Percentiles rank a stretch among this genome's conserved stretches.
phyloP scores from a whole-genome alignment of 2,329 filamentous ascomycete genomes.

The Tolypocladium ovalisporum region DNA sequence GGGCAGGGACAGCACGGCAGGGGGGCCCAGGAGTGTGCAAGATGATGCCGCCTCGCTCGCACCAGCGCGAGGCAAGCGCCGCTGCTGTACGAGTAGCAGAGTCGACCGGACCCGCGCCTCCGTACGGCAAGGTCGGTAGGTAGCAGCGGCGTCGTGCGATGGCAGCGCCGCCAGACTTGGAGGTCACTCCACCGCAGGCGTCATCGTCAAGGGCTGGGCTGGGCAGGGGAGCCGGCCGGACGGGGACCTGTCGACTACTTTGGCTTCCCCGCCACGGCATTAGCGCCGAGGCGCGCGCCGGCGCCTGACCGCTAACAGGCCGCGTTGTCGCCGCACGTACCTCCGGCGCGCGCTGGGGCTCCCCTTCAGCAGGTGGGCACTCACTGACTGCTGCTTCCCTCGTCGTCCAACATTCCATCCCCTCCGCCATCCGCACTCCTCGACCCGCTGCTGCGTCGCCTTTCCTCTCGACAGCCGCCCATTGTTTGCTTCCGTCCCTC shows the following conservation, averaged over 20 bases:
- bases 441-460: background rate
- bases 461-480: background rate
- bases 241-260: background rate
- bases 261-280: background rate
- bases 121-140: too few species aligned
- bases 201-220: background rate
- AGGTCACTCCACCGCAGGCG: background rate
- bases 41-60: too few species aligned
- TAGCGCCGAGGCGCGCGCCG: background rate
- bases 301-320: background rate
- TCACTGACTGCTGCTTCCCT: background rate
- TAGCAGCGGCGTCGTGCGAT: too few species aligned
- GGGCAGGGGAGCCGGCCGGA: background rate
- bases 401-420: background rate
- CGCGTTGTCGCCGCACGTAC: background rate
- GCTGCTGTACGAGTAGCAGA: too few species aligned
- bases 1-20: too few species aligned
- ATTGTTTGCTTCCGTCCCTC: background rate
- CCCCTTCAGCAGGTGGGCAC: background rate
- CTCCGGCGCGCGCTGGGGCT: background rate
- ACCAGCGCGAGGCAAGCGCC: too few species aligned
- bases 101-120: too few species aligned
- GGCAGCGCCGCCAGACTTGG: too few species aligned
- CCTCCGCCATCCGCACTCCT: background rate
- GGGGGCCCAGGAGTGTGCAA: too few species aligned